Evolutionary conservation across 2,329 filamentous ascomycete genomes (phyloP).

Genomic region (Trichoderma lentiforme): DNA sequence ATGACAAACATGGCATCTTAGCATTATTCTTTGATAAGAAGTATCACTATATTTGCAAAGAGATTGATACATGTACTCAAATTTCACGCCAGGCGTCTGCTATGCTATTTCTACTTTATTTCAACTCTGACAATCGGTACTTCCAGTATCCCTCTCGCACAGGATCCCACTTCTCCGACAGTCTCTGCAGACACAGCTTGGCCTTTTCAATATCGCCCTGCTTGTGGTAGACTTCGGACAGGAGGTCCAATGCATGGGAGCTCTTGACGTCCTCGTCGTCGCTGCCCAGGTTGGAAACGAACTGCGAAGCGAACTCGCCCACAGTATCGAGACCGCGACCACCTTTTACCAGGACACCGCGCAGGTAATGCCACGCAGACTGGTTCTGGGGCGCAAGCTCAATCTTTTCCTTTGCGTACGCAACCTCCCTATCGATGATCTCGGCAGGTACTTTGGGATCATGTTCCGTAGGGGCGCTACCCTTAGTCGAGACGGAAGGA

Average conservation of each 20-base stretch:
- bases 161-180: slow-evolving; percentile 86
- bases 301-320: slow-evolving; percentile 48
- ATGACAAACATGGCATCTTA: not conserved
- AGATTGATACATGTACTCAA: not conserved
- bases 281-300: slow-evolving; percentile 47
- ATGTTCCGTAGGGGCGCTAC: slow-evolving; percentile 46
- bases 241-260: slow-evolving; percentile 66
- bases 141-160: slow-evolving; percentile 92
- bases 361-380: slow-evolving; percentile 89
- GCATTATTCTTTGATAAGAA: not conserved
- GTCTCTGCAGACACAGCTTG: slow-evolving; percentile 63
- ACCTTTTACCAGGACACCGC: slow-evolving; percentile 69
- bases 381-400: slow-evolving; percentile 84
- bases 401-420: slow-evolving; percentile 71
- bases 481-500: slow-evolving; percentile 48
- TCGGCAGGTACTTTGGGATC: slow-evolving; percentile 58
- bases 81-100: no score
- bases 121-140: slow-evolving; percentile 42
- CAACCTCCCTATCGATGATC: slow-evolving; percentile 70
- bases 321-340: slow-evolving; percentile 47
- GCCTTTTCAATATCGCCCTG: slow-evolving; percentile 60
- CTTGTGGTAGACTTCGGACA: slow-evolving; percentile 66
- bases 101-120: not conserved
- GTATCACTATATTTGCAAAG: not conserved
- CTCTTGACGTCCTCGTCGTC: slow-evolving; percentile 53